Evolutionary conservation across 345 rosid genomes (phyloP), one percentile per base, ranked within the genome.

Genomic region (Citrus cavaleriei): DNA sequence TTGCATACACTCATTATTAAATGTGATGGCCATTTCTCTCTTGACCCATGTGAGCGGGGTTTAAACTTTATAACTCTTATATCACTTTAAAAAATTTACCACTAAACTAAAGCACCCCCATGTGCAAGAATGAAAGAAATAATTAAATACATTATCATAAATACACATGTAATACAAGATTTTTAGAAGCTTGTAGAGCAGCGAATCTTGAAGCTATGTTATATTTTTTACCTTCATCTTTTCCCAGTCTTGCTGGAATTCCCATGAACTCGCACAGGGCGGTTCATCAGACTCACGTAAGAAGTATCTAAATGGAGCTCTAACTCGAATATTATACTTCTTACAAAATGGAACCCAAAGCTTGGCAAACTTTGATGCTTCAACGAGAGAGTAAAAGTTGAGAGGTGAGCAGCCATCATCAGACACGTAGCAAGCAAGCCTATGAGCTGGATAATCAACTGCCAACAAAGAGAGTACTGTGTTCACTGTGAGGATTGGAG

Each of bases 261-360:
- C 90, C 59, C 24, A 13, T 0, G 90, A 80, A 67, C 63, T 61
- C 7, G 77, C 72, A 46, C 13, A 10, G 7, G 81, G 21, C 59
- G 74, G 7, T 18, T 54, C 58, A 4, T 54, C 0, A 14, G 78
- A 58, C 5, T 68, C 73, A 0, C 28, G 75, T 22, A 79, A 25
- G 70, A 94, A 92, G 81, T 87, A 94, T 51, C 91, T 87, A 62
- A 91, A 92, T 3, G 96, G 97, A 74, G 97, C 94, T 85, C 96
- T 82, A 32, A 85, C 77, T 77, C 46, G 80, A 77, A 91, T 64
- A 1, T 73, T 81, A 34, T 90, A 81, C 80, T 88, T 88, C 78
- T 85, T 82, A 79, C 97, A 92, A 81, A 94, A 94, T 0, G 93
- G 93, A 46, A 91, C 92, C 97, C 97, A 94, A 49, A 80, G 81